Percentiles rank a stretch among this genome's conserved stretches.
Conservation (phyloP, 352 stramenopile species). For the Phytophthora brassicae region DNA sequence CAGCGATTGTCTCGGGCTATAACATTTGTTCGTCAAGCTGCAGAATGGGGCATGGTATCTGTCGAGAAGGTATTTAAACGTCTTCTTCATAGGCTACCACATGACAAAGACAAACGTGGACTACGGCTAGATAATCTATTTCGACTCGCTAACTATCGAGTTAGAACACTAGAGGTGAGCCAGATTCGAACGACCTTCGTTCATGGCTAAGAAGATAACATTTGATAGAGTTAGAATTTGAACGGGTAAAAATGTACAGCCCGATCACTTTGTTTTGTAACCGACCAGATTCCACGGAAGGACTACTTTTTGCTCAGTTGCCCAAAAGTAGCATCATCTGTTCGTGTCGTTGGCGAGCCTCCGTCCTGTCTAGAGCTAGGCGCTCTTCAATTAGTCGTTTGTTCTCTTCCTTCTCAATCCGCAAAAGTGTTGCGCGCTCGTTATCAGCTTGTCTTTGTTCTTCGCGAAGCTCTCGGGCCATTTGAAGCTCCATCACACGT, state of each 20-base stretch:
- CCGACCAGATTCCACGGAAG: too few species aligned
- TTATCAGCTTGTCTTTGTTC: too few species aligned
- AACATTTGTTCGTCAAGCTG: background rate
- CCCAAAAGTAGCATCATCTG: slow-evolving; percentile 14
- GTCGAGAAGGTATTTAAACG: background rate
- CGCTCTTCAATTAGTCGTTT: background rate
- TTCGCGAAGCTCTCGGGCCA: too few species aligned
- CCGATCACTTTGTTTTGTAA: too few species aligned
- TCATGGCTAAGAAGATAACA: background rate
- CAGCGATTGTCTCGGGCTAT: background rate
- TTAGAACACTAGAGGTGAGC: background rate
- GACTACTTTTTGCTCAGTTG: too few species aligned
- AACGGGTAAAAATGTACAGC: too few species aligned
- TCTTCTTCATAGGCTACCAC: too few species aligned
- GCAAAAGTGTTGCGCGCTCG: too few species aligned
- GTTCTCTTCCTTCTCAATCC: slow-evolving; percentile 8
- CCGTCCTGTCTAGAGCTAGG: background rate
- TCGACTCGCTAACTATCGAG: background rate
- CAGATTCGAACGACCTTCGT: background rate
- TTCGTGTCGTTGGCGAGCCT: slow-evolving; percentile 1
- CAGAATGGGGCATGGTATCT: slow-evolving; percentile 4
- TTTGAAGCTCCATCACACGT: too few species aligned
- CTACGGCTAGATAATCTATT: background rate
- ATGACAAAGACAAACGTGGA: background rate
- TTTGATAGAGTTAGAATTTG: background rate